Percentiles rank a stretch among this genome's conserved stretches.
Evolutionary conservation across 1,284 basidiomycete species (phyloP).

Genomic region (Fistulina hepatica): DNA sequence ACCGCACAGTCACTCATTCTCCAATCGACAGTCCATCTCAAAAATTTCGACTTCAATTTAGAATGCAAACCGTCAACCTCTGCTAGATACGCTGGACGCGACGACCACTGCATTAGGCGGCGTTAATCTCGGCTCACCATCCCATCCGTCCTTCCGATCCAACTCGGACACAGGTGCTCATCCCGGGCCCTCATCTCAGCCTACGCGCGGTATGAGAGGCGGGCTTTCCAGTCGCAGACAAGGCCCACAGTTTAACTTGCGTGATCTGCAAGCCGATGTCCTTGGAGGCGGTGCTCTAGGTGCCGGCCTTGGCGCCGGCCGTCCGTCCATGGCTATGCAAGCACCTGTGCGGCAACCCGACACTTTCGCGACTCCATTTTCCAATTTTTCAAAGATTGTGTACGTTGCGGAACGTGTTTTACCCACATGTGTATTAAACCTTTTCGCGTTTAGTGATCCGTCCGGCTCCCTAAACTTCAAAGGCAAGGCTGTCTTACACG

Average conservation of each 20-base stretch:
- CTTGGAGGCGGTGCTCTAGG: conserved; percentile 40
- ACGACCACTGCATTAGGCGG: conserved; percentile 32
- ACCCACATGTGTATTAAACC: conserved; percentile 8
- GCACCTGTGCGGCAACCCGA: conserved; percentile 33
- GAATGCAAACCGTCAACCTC: conserved; percentile 31
- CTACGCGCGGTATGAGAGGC: conserved; percentile 18
- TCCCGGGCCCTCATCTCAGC: conserved; percentile 18
- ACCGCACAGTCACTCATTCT: conserved; percentile 3
- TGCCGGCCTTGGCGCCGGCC: conserved; percentile 62
- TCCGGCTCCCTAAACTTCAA: conserved; percentile 89
- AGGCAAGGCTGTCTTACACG: conserved; percentile 88
- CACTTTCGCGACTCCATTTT: conserved; percentile 73
- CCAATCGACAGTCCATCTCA: conserved; percentile 4
- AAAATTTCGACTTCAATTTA: conserved; percentile 27
- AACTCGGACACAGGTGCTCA: conserved; percentile 14
- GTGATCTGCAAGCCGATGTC: conserved; percentile 37
- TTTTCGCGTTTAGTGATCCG: conserved; percentile 58
- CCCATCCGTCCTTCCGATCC: conserved; percentile 21
- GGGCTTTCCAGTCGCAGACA: conserved; percentile 42
- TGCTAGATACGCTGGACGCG: conserved; percentile 25
- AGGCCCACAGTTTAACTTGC: conserved; percentile 49
- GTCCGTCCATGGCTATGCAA: conserved; percentile 36
- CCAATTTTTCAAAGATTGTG: conserved; percentile 93
- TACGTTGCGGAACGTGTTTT: conserved; percentile 31
- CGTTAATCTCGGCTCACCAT: conserved; percentile 20